Base-by-base conservation (phyloP, 805 yeast species). In the Scheffersomyces amazonensis region DNA sequence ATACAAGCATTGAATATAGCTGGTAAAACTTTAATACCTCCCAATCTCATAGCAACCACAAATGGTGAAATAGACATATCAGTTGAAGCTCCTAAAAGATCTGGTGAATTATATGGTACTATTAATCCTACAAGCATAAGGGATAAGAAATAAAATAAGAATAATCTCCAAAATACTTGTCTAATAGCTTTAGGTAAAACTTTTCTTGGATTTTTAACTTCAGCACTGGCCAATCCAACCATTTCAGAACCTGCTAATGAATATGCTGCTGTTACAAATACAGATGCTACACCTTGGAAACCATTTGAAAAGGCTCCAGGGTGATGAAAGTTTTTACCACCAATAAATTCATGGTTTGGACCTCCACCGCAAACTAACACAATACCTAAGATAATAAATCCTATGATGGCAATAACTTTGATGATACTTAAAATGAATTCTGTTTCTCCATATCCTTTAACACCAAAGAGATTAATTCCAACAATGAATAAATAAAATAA, bases 1-100 rank as follows among this genome's bases (percentile, higher is more conserved):
- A 84, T 82, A 31, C 83, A 87, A 16, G 80, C 87, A 55, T 84
- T 84, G 68, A 84, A 81, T 44, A 84, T 76, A 36, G 81, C 78
- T 36, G 90, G 90, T 34, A 83, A 71, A 30, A 78, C 84, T 34
- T 64, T 65, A 47, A 83, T 78, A 49, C 83, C 82, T 20, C 78
- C 84, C 37, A 71, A 64, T 21, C 71, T 65, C 40, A 83, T 76
- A 29, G 90, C 88, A 59, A 83, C 73, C 47, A 83, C 90, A 54
- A 83, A 83, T 18, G 91, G 91, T 13, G 90, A 83, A 20, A 87
- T 81, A 20, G 80, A 61, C 30, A 78, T 74, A 43, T 76, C 76
- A 17, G 62, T 65, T 27, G 74, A 68, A 1, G 72, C 52, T 31
- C 81, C 79, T 41, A 80, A 61, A 48, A 76, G 64, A 27, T 64